These are phyloP conservation scores for Penicillium flavigenum DNA, from an alignment of 495 filamentous ascomycete species.

Conservation along the genomic window DNA sequence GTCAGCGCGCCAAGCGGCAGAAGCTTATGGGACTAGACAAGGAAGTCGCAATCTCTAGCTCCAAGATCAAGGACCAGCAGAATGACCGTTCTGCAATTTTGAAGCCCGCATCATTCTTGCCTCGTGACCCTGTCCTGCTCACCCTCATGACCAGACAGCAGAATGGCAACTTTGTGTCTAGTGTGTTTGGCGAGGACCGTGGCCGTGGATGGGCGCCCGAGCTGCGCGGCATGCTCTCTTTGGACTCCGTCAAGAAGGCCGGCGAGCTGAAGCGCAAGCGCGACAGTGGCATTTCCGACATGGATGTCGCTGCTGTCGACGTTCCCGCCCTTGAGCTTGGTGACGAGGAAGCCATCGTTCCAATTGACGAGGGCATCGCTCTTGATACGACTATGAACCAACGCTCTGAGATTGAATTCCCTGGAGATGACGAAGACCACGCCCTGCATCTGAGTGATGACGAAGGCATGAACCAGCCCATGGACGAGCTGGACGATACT, in stretches of 20 bases:
- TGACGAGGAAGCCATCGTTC: constrained; percentile 54
- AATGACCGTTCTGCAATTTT: constrained; percentile 76
- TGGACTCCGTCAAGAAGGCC: constrained; percentile 72
- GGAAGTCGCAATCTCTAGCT: constrained; percentile 56
- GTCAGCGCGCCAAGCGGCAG: constrained; percentile 72
- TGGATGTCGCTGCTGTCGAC: constrained; percentile 64
- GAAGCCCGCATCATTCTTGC: constrained; percentile 72
- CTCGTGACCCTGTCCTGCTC: constrained; percentile 79
- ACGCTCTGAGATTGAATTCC: constrained; percentile 58
- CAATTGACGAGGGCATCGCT: constrained; percentile 50
- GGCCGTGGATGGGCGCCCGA: constrained; percentile 86
- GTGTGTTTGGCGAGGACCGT: constrained; percentile 70
- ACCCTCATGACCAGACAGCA: constrained; percentile 88
- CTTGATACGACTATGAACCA: constrained; percentile 53
- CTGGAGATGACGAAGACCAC: constrained; percentile 55
- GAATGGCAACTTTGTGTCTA: constrained; percentile 81
- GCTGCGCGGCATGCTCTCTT: constrained; percentile 76
- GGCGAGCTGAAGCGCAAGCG: constrained; percentile 92
- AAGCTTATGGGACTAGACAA: constrained; percentile 70
- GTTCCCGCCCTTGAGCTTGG: constrained; percentile 70
- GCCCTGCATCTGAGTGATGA: constrained; percentile 53
- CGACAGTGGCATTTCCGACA: constrained; percentile 80
- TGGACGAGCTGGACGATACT: constrained; percentile 74
- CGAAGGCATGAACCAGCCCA: constrained; percentile 43
- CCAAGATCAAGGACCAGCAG: constrained; percentile 74